Evolutionary conservation across 2,329 filamentous ascomycete genomes (phyloP).

Genomic region (Sclerotinia nivalis): DNA sequence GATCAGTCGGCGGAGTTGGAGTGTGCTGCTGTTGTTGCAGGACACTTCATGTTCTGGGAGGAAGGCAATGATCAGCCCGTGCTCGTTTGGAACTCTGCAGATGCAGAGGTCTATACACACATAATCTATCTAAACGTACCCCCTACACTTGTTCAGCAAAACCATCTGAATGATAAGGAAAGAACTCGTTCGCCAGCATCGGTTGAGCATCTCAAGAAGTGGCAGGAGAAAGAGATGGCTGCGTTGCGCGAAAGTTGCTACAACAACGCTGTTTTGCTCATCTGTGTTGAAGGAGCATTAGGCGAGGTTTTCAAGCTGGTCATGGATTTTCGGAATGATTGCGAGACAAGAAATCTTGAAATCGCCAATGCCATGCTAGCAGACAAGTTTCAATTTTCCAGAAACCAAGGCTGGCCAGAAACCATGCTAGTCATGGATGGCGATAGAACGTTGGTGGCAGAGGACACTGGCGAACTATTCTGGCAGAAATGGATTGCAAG

Average conservation of each 20-base stretch:
- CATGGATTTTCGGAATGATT: no score
- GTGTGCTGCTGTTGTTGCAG: conserved; percentile 51
- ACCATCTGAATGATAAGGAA: conserved; percentile 43
- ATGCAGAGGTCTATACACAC: conserved; percentile 54
- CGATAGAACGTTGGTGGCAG: conserved; percentile 54
- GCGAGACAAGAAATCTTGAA: no score
- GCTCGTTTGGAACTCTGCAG: conserved; percentile 44
- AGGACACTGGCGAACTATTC: conserved; percentile 54
- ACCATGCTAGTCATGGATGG: conserved; percentile 58
- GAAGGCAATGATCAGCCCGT: conserved; percentile 27
- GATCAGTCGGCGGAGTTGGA: conserved; percentile 42
- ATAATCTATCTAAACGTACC: conserved; percentile 56
- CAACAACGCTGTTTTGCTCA: conserved; percentile 45
- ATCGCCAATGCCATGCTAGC: no score
- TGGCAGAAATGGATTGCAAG: conserved; percentile 44
- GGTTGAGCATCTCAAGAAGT: conserved; percentile 46
- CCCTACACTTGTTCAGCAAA: conserved; percentile 43
- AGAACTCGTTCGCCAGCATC: conserved; percentile 43
- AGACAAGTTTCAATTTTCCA: no score
- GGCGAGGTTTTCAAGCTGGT: no score
- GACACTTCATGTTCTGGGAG: conserved; percentile 58
- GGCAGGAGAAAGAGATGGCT: conserved; percentile 49
- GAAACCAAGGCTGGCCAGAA: conserved; percentile 35
- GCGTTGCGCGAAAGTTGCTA: conserved; percentile 49
- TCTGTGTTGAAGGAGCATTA: no score